phyloP scores from a whole-genome alignment of 2,329 filamentous ascomycete genomes.

The Aspergillus candidus region DNA sequence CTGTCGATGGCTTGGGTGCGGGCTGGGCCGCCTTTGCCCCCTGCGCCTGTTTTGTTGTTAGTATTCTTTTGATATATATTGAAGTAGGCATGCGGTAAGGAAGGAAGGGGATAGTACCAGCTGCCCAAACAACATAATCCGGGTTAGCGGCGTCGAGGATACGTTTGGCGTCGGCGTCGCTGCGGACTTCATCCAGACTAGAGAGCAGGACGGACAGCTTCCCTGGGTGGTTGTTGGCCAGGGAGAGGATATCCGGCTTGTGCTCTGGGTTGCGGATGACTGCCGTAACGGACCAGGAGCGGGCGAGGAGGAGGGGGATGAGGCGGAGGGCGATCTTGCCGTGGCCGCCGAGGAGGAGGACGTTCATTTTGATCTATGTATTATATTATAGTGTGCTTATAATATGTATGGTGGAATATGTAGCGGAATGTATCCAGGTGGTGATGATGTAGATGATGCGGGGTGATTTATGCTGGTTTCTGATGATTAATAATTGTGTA shows the following conservation, averaged over 20 bases:
- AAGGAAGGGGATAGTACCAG: conserved; percentile 29
- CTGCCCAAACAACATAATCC: conserved; percentile 44
- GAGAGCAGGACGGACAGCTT: conserved; percentile 63
- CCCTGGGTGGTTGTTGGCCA: conserved; percentile 53
- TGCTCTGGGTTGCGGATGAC: conserved; percentile 70
- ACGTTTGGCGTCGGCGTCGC: conserved; percentile 53
- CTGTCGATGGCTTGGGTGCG: conserved; percentile 50
- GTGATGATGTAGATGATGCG: too few species aligned
- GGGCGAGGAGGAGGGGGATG: conserved; percentile 67
- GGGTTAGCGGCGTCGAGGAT: conserved; percentile 48
- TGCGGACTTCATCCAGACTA: conserved; percentile 66
- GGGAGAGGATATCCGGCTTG: conserved; percentile 55
- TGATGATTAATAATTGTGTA: too few species aligned
- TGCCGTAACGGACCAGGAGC: conserved; percentile 71
- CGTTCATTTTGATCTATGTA: conserved; percentile 35
- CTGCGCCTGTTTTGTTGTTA: conserved; percentile 39
- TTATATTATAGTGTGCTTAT: background rate
- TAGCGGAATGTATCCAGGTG: too few species aligned
- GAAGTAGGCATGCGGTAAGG: conserved; percentile 1
- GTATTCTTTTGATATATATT: background rate
- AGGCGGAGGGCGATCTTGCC: conserved; percentile 70
- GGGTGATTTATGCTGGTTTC: too few species aligned
- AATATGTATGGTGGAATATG: too few species aligned
- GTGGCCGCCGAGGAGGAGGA: conserved; percentile 74
- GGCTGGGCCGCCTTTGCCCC: conserved; percentile 48